phyloP scores from a whole-genome alignment of 306 rosid genomes.

The Delonix regia region DNA sequence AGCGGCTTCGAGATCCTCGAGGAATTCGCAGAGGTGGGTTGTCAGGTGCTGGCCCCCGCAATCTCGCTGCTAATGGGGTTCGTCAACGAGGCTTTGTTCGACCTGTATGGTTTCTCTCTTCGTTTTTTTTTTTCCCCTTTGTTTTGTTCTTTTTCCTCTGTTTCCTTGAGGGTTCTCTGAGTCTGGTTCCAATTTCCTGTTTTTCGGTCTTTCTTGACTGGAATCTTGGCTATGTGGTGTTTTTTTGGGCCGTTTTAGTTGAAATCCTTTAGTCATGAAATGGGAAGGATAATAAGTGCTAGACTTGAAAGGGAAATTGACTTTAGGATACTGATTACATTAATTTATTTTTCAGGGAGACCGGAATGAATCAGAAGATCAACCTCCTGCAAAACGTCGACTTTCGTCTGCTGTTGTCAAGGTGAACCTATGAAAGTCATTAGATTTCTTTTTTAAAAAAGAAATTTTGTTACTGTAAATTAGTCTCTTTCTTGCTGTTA shows the following conservation, averaged over 20 bases:
- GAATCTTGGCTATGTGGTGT: neutral
- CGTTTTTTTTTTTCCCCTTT: neutral
- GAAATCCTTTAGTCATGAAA: neutral
- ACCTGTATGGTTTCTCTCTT: slow-evolving; percentile 44
- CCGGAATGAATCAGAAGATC: slow-evolving; percentile 46
- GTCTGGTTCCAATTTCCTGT: neutral
- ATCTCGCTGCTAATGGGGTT: slow-evolving; percentile 59
- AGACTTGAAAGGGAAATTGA: neutral
- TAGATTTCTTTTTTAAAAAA: no score
- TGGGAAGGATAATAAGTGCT: neutral
- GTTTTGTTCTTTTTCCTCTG: neutral
- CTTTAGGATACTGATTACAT: neutral
- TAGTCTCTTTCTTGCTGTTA: neutral
- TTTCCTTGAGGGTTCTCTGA: neutral
- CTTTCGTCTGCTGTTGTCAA: slow-evolving; percentile 70
- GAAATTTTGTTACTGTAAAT: neutral
- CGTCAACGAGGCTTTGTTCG: slow-evolving; percentile 77
- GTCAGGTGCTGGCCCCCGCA: slow-evolving; percentile 60
- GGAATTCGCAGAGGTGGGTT: slow-evolving; percentile 82
- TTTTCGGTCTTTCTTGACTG: neutral
- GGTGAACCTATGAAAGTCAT: slow-evolving; percentile 46
- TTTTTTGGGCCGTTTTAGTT: neutral
- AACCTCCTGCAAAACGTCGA: slow-evolving; percentile 63
- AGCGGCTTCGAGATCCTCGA: slow-evolving; percentile 97
- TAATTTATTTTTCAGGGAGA: neutral